Base-by-base conservation (phyloP, 352 stramenopile species). In the Plasmopara halstedii region DNA sequence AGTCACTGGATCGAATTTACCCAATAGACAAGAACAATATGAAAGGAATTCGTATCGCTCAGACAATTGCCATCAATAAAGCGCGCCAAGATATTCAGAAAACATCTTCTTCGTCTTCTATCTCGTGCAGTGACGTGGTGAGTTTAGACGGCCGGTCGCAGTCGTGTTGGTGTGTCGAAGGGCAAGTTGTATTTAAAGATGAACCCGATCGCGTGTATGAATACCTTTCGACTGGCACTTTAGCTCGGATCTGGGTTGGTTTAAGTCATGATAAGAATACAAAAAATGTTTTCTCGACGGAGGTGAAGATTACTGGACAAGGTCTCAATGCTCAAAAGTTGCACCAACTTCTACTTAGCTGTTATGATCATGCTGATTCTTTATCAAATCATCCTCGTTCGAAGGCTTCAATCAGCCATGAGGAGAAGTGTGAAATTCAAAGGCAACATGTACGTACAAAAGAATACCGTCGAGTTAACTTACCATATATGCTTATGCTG, bases 391-490 rank as follows among this genome's bases (percentile, higher is more conserved):
- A 79, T 23, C 21, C 84, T 32, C 58, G 58, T 14, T 74, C 46
- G 10, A 74, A 75, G 17, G 25, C 51, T 19, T 66, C 63, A 1
- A 51, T 89, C 2, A 76, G 50, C 9, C 23, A 78, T 0, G 63
- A 79, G 10, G 78, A 88, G 32, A 90, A 90, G 42, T 71, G 70
- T 8, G 62, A 70, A 34, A 76, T 90, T 34, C 78, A 88, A 39
- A 64, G 68, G 44, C 37, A 67, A 2, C 78, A 90, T 50, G 73
- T 87, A 66, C n/a, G 73, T 67, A 43, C 26, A 6, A 22, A n/a
- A n/a, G n/a, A 29, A 29, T 29, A 10, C 25, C 7, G 3, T 29
- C 25, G 25, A 29, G 1, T 29, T 29, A 10, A 29, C 7, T 6
- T 29, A 2, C 6, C 25, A 29, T 9, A 21, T 41, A 3, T 43